Evolutionary conservation across 768 basidiomycete genomes (phyloP), one percentile per base, ranked within the genome.

Genomic region (Leccinum arenicola): DNA sequence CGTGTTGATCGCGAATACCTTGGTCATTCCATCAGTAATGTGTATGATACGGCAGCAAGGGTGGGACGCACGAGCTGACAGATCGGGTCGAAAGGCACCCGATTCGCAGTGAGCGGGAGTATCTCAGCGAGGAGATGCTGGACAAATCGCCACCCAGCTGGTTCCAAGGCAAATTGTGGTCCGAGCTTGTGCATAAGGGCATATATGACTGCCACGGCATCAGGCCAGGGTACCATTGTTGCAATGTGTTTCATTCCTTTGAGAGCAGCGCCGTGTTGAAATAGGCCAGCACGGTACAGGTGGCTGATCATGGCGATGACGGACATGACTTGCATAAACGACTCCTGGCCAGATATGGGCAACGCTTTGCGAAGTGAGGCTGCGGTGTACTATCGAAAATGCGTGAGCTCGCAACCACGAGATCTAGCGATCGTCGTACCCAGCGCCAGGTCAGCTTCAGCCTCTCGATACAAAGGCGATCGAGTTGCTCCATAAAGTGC

Each of bases 131-230:
- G 57, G 57, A 68, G 59, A 29, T 21, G 19, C 38, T 57, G 59
- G 25, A 62, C 11, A 35, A 71, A 67, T 14, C 25, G n/a, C 60
- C 52, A 60, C 15, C 60, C 62, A 29, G 52, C 21, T 48, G 21
- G 49, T 50, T 61, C 51, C 45, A 54, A 21, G 12, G 54, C 57
- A 43, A 71, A 62, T 15, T n/a, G 43, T 3, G 63, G 63, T 12
- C 67, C 69, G 6, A 71, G 59, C 38, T 55, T 17, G 43, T 59
- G 45, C 50, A 67, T 43, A 10, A 69, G n/a, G 10, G 57, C 53
- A 23, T 63, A 64, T 50, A 61, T 50, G 11, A 60, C 15, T 12
- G 54, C 60, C 35, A 67, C 45, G 2, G 69, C 67, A 55, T 70
- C 69, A 1, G 43, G 55, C 60, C 51, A 58, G 6, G 63, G 67